phyloP scores from a whole-genome alignment of 2,329 filamentous ascomycete species.

The Pseudogymnoascus destructans region DNA sequence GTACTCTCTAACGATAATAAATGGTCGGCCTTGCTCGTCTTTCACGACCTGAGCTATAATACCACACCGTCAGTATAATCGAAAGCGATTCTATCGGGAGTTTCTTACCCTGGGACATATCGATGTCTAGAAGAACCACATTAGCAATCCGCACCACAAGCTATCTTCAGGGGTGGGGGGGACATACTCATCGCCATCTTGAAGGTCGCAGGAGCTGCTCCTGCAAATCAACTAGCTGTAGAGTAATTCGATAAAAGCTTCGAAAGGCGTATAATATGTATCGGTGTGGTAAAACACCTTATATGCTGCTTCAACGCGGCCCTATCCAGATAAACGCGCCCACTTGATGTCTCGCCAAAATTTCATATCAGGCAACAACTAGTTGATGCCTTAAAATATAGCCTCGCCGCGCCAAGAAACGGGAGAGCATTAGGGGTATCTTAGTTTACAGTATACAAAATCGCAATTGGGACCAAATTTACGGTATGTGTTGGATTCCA shows the following conservation, averaged over 20 bases:
- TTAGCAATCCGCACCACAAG: conserved; percentile 8
- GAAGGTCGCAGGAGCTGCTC: conserved; percentile 14
- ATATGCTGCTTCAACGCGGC: conserved; percentile 8
- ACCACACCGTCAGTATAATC: conserved; percentile 10
- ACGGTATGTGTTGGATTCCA: background rate
- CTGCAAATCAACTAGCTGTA: background rate
- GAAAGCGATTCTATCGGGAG: conserved; percentile 11
- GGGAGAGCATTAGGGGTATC: background rate
- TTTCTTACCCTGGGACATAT: conserved; percentile 64
- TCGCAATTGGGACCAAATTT: background rate
- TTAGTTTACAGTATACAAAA: background rate
- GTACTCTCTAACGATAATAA: conserved; percentile 96
- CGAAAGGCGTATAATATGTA: background rate
- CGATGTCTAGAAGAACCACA: conserved; percentile 46
- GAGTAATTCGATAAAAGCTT: conserved; percentile 8
- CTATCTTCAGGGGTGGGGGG: conserved; percentile 18
- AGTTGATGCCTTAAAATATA: background rate
- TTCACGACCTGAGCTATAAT: conserved; percentile 61
- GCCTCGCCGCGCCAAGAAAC: background rate
- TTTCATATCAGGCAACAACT: conserved; percentile 9
- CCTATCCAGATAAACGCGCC: conserved; percentile 10
- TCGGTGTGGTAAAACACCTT: conserved; percentile 9
- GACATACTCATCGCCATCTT: conserved; percentile 49
- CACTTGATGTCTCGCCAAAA: conserved; percentile 9
- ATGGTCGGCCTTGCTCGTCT: conserved; percentile 93